Evolutionary conservation across 805 yeast genomes (phyloP).

Genomic region (Middelhovenomyces tepae): DNA sequence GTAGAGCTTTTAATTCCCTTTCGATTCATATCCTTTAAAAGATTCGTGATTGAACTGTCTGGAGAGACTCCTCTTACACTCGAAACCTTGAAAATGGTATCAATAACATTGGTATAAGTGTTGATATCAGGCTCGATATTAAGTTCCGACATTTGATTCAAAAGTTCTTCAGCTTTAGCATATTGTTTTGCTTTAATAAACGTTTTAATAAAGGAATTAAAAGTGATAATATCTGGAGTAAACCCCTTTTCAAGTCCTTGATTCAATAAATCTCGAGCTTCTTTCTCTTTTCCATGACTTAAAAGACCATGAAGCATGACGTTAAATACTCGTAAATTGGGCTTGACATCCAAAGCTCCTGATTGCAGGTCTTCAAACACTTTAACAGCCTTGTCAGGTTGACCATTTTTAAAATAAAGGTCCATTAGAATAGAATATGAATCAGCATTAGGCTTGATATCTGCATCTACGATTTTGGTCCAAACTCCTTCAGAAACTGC

Average conservation of each 20-base stretch:
- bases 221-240: conserved; percentile 39
- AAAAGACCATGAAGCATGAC: conserved; percentile 39
- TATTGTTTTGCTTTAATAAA: conserved; percentile 34
- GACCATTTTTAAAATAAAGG: conserved; percentile 36
- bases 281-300: conserved; percentile 31
- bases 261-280: conserved; percentile 38
- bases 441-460: conserved; percentile 36
- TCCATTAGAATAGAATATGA: conserved; percentile 42
- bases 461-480: conserved; percentile 30
- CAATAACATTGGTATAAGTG: conserved; percentile 53
- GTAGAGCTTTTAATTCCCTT: conserved; percentile 34
- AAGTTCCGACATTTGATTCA: conserved; percentile 37
- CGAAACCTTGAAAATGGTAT: conserved; percentile 41
- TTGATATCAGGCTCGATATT: conserved; percentile 48
- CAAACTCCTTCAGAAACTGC: conserved; percentile 23
- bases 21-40: conserved; percentile 35
- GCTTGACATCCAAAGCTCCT: conserved; percentile 28
- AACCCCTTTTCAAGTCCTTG: conserved; percentile 29
- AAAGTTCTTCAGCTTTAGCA: conserved; percentile 40
- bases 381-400: conserved; percentile 36
- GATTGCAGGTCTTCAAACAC: conserved; percentile 29
- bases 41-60: conserved; percentile 26
- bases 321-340: conserved; percentile 33
- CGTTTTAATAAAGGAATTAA: conserved; percentile 42
- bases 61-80: conserved; percentile 35